A percentile compares a stretch with the other conserved stretches of the same genome.
phyloP scores from a whole-genome alignment of 2,329 filamentous ascomycete species.

The Trichophyton schoenleinii region DNA sequence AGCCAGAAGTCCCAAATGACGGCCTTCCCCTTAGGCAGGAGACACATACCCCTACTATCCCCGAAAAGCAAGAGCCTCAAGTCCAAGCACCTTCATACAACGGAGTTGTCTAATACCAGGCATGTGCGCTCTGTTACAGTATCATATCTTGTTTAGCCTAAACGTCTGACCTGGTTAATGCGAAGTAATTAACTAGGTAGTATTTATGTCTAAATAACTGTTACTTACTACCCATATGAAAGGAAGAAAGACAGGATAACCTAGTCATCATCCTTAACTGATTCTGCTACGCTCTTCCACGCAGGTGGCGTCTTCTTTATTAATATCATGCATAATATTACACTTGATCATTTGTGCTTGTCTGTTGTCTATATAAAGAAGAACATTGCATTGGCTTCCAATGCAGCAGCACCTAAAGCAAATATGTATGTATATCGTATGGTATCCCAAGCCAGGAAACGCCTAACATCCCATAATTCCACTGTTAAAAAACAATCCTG shows the following conservation, averaged over 20 bases:
- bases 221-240: neutral
- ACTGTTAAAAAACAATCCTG: neutral
- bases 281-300: neutral
- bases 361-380: neutral
- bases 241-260: neutral
- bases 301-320: neutral
- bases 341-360: neutral
- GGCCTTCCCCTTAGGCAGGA: neutral
- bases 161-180: neutral
- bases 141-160: neutral
- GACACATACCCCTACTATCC: neutral
- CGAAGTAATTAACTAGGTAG: too few relatives aligned
- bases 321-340: neutral
- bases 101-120: neutral
- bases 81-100: slow-evolving; percentile 1
- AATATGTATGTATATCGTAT: neutral
- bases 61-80: neutral
- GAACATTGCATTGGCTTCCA: neutral
- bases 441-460: neutral
- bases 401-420: too few relatives aligned
- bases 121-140: neutral
- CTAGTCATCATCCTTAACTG: neutral
- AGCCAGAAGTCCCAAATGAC: neutral
- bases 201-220: neutral
- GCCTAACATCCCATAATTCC: neutral